Percentiles rank a stretch among this genome's conserved stretches.
Evolutionary conservation across 2,329 filamentous ascomycete species (phyloP).

Genomic region (Ophiostoma angusticollis): DNA sequence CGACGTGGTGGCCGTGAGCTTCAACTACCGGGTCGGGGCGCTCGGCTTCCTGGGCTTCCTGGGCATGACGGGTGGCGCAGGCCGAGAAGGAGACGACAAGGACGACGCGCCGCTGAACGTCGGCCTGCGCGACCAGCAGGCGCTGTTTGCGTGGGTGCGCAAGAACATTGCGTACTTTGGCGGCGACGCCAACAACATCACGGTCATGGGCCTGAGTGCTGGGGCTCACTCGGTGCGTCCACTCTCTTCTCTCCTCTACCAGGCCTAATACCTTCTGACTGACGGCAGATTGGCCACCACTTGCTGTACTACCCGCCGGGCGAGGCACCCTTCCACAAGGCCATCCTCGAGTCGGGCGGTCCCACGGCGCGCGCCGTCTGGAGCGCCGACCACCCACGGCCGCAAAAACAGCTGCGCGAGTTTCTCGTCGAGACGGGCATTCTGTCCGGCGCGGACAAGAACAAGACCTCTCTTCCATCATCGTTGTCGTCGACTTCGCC

Average conservation of each 20-base stretch:
- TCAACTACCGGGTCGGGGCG: conserved; percentile 52
- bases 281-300: conserved; percentile 50
- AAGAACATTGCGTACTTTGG: conserved; percentile 48
- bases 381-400: conserved; percentile 39
- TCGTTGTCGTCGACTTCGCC: too few relatives aligned
- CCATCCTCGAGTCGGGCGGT: conserved; percentile 44
- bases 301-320: conserved; percentile 34
- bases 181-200: conserved; percentile 44
- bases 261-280: conserved; percentile 5
- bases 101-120: conserved; percentile 47
- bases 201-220: conserved; percentile 48
- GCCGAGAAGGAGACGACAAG: conserved; percentile 26
- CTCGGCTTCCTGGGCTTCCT: conserved; percentile 51
- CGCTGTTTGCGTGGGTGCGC: conserved; percentile 46
- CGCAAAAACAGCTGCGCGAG: conserved; percentile 41
- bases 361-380: conserved; percentile 43
- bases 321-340: conserved; percentile 36
- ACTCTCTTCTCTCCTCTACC: background rate
- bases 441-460: background rate
- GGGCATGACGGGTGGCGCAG: background rate
- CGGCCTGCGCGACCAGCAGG: conserved; percentile 49
- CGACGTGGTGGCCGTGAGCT: conserved; percentile 44
- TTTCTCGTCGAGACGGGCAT: conserved; percentile 41
- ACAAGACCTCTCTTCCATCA: background rate
- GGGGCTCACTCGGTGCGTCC: conserved; percentile 45